Conservation (phyloP, 441 rosid species). For the Pelargonium cotyledonis region DNA sequence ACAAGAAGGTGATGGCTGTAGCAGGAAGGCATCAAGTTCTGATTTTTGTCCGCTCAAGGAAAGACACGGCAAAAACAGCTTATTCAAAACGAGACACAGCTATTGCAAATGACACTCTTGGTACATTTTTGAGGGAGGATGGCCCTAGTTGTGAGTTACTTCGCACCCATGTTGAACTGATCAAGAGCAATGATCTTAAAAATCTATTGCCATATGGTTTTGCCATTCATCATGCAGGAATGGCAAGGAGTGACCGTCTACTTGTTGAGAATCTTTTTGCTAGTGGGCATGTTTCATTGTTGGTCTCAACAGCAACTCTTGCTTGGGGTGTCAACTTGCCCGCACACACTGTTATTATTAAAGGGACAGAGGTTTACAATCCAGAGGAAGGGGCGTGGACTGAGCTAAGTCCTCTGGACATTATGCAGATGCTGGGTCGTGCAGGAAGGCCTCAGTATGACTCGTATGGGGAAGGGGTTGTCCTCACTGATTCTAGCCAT, state of each 20-base stretch:
- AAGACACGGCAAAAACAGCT: constrained; percentile 94
- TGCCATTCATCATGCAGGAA: constrained; percentile 37
- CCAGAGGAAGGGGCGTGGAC: constrained; percentile 99
- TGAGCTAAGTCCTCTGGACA: constrained; percentile 85
- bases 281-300: constrained; percentile 66
- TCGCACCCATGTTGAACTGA: constrained; percentile 48
- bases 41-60: constrained; percentile 92
- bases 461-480: constrained; percentile 80
- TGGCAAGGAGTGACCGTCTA: neutral
- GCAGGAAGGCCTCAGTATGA: constrained; percentile 98
- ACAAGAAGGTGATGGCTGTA: constrained; percentile 74
- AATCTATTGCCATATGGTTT: constrained; percentile 83
- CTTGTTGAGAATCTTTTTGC: constrained; percentile 78
- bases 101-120: constrained; percentile 70
- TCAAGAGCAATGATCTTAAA: constrained; percentile 76
- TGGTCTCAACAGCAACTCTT: constrained; percentile 95
- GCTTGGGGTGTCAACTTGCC: constrained; percentile 99
- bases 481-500: constrained; percentile 83
- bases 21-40: constrained; percentile 95
- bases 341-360: constrained; percentile 87
- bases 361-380: constrained; percentile 87
- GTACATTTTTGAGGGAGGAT: constrained; percentile 81
- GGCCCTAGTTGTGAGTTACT: constrained; percentile 82
- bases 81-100: constrained; percentile 69
- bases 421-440: constrained; percentile 99